Evolutionary conservation across 495 filamentous ascomycete genomes (phyloP), one percentile per base, ranked within the genome.

Genomic region (Aspergillus funiculosus): DNA sequence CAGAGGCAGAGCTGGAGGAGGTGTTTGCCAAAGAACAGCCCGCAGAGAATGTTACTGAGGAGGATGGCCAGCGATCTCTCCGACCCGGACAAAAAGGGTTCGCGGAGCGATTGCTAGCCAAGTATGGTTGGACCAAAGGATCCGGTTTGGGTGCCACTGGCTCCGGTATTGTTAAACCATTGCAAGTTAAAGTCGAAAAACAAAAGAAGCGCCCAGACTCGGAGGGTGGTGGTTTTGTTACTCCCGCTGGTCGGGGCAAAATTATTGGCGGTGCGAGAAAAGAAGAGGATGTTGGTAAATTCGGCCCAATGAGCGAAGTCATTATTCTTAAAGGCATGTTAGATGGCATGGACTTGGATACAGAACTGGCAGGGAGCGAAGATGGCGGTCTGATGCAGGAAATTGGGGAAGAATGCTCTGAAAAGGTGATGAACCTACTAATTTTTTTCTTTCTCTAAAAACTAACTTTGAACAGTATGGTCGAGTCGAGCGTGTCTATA

Each of bases 61-160:
- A 77, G 46, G 75, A 79, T 51, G 66, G 61, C 3, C 71, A 73
- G 19, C 81, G 82, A 22, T 82, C 82, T 14, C 74, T 73, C 42
- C 81, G 83, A 8, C 87, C 90, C 0, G 86, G 87, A 8, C 85
- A 95, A 63, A 76, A 82, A 54, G 83, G 81, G 46, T 95, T 94
- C 56, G 92, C 89, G 2, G 74, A 86, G 44, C 83, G 89, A 18
- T 75, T 95, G 22, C 85, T 98, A 76, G 76, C 81, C 21, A 96
- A 95, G 54, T 89, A 92, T 61, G 94, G 94, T 39, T 95, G 90
- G 88, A 84, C 78, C 8, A 83, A 87, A 51, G 94, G 94, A 15
- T 75, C 81, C 32, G 92, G 92, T 2, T 76, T 98, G 9, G 92
- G 92, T 48, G 87, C 87, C 1, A 76, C 79, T 37, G 77, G 76